Conservation (phyloP, 2,329 filamentous ascomycete species). For the Drechslerella coelobrocha region DNA sequence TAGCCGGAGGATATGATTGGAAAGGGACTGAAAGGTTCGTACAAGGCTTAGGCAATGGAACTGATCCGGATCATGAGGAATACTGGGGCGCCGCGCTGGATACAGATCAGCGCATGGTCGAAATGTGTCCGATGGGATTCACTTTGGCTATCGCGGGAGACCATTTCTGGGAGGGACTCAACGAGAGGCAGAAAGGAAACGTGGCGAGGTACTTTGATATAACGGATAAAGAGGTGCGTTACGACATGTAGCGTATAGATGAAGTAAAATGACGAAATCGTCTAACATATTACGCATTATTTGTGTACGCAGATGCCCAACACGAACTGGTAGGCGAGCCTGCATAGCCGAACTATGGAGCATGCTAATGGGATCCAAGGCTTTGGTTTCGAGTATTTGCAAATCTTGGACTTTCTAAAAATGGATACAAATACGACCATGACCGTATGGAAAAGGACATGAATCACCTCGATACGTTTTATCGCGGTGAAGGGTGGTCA, state of each 20-base stretch:
- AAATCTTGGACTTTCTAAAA: slow-evolving; percentile 77
- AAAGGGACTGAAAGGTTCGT: slow-evolving; percentile 71
- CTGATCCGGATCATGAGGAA: slow-evolving; percentile 72
- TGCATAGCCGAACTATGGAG: background rate
- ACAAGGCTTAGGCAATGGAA: slow-evolving; percentile 73
- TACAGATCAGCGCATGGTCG: slow-evolving; percentile 82
- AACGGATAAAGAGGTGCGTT: slow-evolving; percentile 72
- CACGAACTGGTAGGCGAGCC: slow-evolving; percentile 72
- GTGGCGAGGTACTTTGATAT: slow-evolving; percentile 77
- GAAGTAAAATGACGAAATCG: background rate
- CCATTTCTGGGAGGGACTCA: slow-evolving; percentile 72
- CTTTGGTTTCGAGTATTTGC: slow-evolving; percentile 86
- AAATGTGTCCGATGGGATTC: slow-evolving; percentile 80
- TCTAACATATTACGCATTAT: background rate
- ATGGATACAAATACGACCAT: slow-evolving; percentile 74
- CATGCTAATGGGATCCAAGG: slow-evolving; percentile 59
- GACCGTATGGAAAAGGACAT: slow-evolving; percentile 76
- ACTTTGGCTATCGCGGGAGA: slow-evolving; percentile 72
- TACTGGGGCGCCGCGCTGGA: slow-evolving; percentile 80
- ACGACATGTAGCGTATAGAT: slow-evolving; percentile 39
- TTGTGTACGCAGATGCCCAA: slow-evolving; percentile 61
- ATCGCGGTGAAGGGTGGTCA: slow-evolving; percentile 81
- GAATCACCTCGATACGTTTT: slow-evolving; percentile 78
- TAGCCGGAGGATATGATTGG: slow-evolving; percentile 73
- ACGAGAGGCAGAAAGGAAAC: slow-evolving; percentile 68